Evolutionary conservation across 148 eudicot genomes (phyloP), one percentile per base, ranked within the genome.

Genomic region (Cornus suecica): DNA sequence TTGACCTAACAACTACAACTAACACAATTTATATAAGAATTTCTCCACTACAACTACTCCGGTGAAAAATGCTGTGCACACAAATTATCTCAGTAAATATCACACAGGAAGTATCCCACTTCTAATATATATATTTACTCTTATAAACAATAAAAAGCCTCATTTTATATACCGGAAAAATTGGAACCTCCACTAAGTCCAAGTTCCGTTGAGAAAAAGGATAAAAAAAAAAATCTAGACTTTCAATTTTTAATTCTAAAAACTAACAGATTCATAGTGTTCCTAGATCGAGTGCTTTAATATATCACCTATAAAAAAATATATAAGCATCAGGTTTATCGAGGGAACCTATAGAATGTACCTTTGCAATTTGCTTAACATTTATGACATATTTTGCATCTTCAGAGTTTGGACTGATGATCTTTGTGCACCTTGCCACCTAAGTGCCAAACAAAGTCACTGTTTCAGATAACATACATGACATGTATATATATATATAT

Each of bases 391-490:
- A 96, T 75, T 96, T 93, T 8, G 97, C 99, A 76, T 91, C 99
- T 71, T 96, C 99, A 28, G 99, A 91, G 81, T 96, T 96, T 45
- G 99, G 99, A 74, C 72, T 96, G 72, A 96, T 96, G 20, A 93
- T 96, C 92, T 93, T 96, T 26, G 99, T 96, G 82, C 99, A 96
- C 81, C 99, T 90, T 51, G 98, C 98, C 66, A 96, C 99, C 98
- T 96, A 86, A 32, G 69, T 41, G 70, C 58, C 75, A 74, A 30
- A 74, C 75, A 8, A 14, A 80, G 71, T 67, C 52, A 56, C 52
- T 48, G 28, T 45, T 31, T 74, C 24, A 72, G 34, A 78, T 34
- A 48, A 27, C n/a, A 7, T 30, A 64, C n/a, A 7, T 30, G 58
- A 41, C 18, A 22, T 24, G 24, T 54, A 37, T 66, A 67, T 8